phyloP scores from a whole-genome alignment of 495 filamentous ascomycete species.

The Tuber indicum region DNA sequence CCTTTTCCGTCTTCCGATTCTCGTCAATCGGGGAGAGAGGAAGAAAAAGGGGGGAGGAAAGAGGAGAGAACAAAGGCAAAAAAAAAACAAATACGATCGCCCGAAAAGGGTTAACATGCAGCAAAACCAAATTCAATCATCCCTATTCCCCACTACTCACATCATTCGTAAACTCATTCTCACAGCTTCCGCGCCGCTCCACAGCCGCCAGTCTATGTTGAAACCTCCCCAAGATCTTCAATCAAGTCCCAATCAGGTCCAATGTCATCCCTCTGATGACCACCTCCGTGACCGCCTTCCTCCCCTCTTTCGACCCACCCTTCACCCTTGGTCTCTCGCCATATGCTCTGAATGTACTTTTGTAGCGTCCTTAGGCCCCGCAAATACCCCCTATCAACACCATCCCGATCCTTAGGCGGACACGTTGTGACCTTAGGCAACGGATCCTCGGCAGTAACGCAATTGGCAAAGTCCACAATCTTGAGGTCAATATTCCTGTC shows the following conservation, averaged over 20 bases:
- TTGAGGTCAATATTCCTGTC: conserved; percentile 74
- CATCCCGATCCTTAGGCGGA: conserved; percentile 70
- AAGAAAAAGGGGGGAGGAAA: not conserved
- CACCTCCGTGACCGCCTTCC: conserved; percentile 42
- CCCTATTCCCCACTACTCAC: conserved; percentile 10
- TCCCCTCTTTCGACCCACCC: conserved; percentile 46
- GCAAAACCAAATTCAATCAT: conserved; percentile 17
- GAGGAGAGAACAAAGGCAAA: conserved; percentile 14
- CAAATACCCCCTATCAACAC: conserved; percentile 83
- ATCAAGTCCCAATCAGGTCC: conserved; percentile 36
- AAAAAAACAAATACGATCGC: conserved; percentile 32
- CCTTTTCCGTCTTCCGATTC: conserved; percentile 30
- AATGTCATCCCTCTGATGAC: conserved; percentile 35
- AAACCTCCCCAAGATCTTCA: conserved; percentile 37
- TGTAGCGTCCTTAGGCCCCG: conserved; percentile 72
- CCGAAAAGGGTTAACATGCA: conserved; percentile 21
- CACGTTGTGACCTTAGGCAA: conserved; percentile 58
- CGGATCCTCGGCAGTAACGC: conserved; percentile 77
- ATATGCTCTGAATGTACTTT: conserved; percentile 81
- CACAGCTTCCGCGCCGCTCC: not conserved
- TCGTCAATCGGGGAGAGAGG: conserved; percentile 1
- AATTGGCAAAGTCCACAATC: conserved; percentile 98
- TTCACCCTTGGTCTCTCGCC: conserved; percentile 65
- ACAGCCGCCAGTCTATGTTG: conserved; percentile 28
- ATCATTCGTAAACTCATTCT: conserved; percentile 12